A percentile compares a stretch with the other conserved stretches of the same genome.
Evolutionary conservation across 495 filamentous ascomycete genomes (phyloP).

Genomic region (Achaetomiella virescens): DNA sequence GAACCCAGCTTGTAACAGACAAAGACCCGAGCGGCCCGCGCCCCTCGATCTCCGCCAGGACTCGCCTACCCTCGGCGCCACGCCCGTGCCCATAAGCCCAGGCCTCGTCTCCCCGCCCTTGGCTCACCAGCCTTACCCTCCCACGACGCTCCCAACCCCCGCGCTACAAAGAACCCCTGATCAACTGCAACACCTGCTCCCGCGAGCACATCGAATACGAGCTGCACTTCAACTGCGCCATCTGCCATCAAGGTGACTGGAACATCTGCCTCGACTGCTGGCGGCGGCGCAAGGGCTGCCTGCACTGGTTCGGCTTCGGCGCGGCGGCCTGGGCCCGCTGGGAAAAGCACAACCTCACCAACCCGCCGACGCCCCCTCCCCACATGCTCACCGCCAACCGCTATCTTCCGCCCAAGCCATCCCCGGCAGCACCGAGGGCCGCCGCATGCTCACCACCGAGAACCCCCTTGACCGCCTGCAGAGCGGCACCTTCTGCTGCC

Average conservation of each 20-base stretch:
- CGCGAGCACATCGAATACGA: constrained; percentile 68
- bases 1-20: background rate
- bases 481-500: constrained; percentile 74
- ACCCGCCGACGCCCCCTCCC: constrained; percentile 40
- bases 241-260: constrained; percentile 62
- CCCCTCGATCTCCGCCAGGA: constrained; percentile 13
- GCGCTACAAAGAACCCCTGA: constrained; percentile 60
- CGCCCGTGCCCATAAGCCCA: constrained; percentile 15
- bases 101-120: constrained; percentile 12
- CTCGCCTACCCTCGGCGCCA: constrained; percentile 12
- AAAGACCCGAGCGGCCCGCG: constrained; percentile 1
- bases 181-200: constrained; percentile 64
- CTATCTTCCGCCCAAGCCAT: constrained; percentile 51
- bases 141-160: constrained; percentile 31
- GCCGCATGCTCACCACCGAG: constrained; percentile 51
- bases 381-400: constrained; percentile 63
- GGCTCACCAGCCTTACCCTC: background rate
- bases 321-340: constrained; percentile 55
- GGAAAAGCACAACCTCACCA: constrained; percentile 29
- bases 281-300: constrained; percentile 64
- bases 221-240: constrained; percentile 69
- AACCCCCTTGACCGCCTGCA: constrained; percentile 62
- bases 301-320: constrained; percentile 73
- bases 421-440: constrained; percentile 43
- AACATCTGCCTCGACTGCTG: constrained; percentile 78